Conservation (phyloP, 169 alveolate species). For the Eimeria sp. region DNA sequence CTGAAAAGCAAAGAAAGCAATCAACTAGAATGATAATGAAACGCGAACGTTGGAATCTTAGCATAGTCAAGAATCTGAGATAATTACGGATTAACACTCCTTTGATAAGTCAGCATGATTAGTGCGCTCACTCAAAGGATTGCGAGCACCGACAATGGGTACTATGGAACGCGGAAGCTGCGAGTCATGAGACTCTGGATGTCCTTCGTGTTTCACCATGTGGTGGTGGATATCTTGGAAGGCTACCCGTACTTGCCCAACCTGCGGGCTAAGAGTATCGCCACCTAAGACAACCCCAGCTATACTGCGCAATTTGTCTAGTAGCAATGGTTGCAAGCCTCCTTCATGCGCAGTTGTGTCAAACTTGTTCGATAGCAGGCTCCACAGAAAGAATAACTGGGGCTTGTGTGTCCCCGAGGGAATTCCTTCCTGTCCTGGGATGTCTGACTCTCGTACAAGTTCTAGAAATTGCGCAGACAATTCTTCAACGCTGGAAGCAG, state of each 20-base stretch:
- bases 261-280: not conserved
- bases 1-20: not conserved
- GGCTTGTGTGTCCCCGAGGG: constrained; percentile 39
- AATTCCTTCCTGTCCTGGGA: constrained; percentile 16
- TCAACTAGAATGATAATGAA: not conserved
- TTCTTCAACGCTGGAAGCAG: constrained; percentile 38
- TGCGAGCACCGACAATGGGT: constrained; percentile 54
- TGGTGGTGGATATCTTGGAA: constrained; percentile 35
- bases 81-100: not conserved
- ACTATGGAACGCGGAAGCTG: constrained; percentile 56
- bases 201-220: not conserved
- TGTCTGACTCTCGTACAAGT: not conserved
- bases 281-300: constrained; percentile 61
- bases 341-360: not conserved
- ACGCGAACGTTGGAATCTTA: not conserved
- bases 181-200: not conserved
- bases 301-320: constrained; percentile 27
- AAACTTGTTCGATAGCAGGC: not conserved
- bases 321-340: constrained; percentile 5
- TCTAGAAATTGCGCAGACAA: constrained; percentile 1
- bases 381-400: constrained; percentile 25
- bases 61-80: not conserved
- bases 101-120: not conserved
- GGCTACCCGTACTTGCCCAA: constrained; percentile 1
- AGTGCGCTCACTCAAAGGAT: constrained; percentile 40